Evolutionary conservation across 306 rosid genomes (phyloP).

Genomic region (Delonix regia): DNA sequence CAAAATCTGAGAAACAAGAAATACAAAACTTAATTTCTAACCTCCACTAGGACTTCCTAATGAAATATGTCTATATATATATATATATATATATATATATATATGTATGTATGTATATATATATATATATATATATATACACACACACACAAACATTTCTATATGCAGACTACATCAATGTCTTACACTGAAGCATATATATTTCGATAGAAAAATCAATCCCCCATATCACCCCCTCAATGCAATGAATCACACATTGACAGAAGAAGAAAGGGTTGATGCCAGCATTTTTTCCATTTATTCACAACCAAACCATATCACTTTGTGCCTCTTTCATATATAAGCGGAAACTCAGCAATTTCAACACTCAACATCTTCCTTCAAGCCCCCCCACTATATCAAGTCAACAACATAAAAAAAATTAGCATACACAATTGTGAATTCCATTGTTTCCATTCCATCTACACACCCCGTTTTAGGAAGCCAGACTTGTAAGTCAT

Average conservation of each 20-base stretch:
- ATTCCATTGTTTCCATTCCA: neutral
- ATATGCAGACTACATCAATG: neutral
- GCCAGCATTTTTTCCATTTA: neutral
- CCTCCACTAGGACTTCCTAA: too few species aligned
- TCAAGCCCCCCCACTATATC: neutral
- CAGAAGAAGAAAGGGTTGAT: neutral
- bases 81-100: too few species aligned
- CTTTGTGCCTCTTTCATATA: neutral
- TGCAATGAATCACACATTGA: neutral
- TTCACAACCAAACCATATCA: neutral
- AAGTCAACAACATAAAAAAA: neutral
- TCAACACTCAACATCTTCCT: neutral
- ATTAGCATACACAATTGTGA: neutral
- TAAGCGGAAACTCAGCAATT: neutral
- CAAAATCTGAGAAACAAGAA: too few species aligned
- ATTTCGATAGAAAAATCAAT: too few species aligned
- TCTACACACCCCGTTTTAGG: neutral
- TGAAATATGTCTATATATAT: too few species aligned
- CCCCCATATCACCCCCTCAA: too few species aligned
- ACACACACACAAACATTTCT: neutral
- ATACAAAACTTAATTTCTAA: too few species aligned
- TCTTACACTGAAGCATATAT: neutral
- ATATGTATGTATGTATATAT: too few species aligned
- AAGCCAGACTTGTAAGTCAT: neutral
- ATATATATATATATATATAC: too few species aligned